Evolutionary conservation across 371 early-diverging fungal genomes (phyloP).

Genomic region (Smittium culicis): DNA sequence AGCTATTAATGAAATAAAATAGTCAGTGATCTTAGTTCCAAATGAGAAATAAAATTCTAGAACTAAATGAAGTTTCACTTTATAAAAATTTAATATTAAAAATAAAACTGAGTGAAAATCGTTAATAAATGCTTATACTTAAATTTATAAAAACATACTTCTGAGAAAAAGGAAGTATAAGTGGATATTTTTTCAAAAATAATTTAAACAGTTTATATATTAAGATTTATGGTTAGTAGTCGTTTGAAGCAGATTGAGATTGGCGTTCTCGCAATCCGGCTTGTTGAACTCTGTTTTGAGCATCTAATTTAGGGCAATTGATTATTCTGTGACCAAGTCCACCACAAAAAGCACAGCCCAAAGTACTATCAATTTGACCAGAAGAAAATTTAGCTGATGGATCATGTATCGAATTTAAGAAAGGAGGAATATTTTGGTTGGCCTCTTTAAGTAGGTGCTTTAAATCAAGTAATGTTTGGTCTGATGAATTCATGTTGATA

Average conservation of each 20-base stretch:
- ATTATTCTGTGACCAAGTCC: conserved; percentile 88
- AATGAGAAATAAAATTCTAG: no score
- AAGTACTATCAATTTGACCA: conserved; percentile 33
- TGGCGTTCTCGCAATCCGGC: conserved; percentile 34
- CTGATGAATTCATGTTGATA: conserved; percentile 68
- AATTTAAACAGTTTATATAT: background rate
- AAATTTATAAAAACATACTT: no score
- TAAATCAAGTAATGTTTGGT: conserved; percentile 80
- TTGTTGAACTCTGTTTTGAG: conserved; percentile 46
- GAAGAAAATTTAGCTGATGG: conserved; percentile 66
- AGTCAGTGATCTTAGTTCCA: no score
- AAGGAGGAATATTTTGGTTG: conserved; percentile 81
- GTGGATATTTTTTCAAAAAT: no score
- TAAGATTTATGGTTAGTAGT: background rate
- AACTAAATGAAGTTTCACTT: no score
- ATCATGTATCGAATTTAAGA: conserved; percentile 71
- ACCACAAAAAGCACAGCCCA: conserved; percentile 86
- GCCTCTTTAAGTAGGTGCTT: conserved; percentile 86
- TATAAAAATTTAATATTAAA: no score
- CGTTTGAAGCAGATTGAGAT: conserved; percentile 17
- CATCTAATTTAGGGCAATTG: conserved; percentile 76
- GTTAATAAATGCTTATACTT: no score
- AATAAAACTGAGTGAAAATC: no score
- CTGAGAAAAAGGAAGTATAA: no score
- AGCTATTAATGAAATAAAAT: no score